These are phyloP conservation scores for Sporothrix luriei DNA, from an alignment of 2,329 filamentous ascomycete species.

Conservation along the genomic window DNA sequence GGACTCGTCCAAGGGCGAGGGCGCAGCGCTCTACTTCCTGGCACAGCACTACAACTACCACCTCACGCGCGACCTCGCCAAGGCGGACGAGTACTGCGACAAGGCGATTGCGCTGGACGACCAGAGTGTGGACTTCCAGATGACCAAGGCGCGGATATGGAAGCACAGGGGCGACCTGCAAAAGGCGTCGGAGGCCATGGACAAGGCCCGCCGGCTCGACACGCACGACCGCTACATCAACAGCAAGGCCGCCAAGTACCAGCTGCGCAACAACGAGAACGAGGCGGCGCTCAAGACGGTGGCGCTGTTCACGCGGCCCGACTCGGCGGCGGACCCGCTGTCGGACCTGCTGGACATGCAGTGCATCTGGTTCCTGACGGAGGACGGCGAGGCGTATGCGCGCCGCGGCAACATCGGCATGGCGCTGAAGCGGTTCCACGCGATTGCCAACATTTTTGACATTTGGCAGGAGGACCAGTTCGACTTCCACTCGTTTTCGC, in stretches of 20 bases:
- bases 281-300: slow-evolving; percentile 84
- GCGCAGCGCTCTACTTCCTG: slow-evolving; percentile 86
- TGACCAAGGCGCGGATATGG: slow-evolving; percentile 92
- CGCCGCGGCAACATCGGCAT: slow-evolving; percentile 80
- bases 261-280: slow-evolving; percentile 88
- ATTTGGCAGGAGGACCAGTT: slow-evolving; percentile 98
- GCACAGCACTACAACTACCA: slow-evolving; percentile 97
- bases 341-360: slow-evolving; percentile 97
- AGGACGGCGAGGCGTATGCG: slow-evolving; percentile 88
- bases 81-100: slow-evolving; percentile 80
- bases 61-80: slow-evolving; percentile 78
- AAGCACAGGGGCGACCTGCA: slow-evolving; percentile 82
- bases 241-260: slow-evolving; percentile 96
- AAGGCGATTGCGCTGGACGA: slow-evolving; percentile 78
- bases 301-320: slow-evolving; percentile 90
- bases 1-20: slow-evolving; percentile 64
- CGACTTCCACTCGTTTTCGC: slow-evolving; percentile 95
- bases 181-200: slow-evolving; percentile 85
- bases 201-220: slow-evolving; percentile 81
- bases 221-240: slow-evolving; percentile 96
- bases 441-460: slow-evolving; percentile 90
- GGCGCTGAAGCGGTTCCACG: slow-evolving; percentile 88
- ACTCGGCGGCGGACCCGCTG: slow-evolving; percentile 82
- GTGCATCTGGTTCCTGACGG: slow-evolving; percentile 93
- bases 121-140: slow-evolving; percentile 84